A percentile compares a stretch with the other conserved stretches of the same genome.
These are phyloP conservation scores for Alternaria postmessia DNA, from an alignment of 2,329 filamentous ascomycete species.

Conservation along the genomic window DNA sequence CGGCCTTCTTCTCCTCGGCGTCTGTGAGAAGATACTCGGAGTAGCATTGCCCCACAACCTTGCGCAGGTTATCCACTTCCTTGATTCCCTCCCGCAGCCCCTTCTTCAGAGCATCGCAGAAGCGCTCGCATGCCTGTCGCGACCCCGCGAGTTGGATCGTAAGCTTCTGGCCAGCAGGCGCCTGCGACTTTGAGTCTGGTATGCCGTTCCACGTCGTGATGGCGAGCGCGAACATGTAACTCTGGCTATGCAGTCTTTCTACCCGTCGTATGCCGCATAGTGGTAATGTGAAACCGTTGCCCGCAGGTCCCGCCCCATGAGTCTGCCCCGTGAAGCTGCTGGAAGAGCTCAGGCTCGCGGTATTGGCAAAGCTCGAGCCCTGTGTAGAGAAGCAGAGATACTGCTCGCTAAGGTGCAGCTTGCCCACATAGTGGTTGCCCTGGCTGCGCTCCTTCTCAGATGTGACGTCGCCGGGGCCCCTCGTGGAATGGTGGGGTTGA, in stretches of 20 bases:
- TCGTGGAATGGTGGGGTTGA: constrained; percentile 68
- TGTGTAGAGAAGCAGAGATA: constrained; percentile 98
- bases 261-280: constrained; percentile 91
- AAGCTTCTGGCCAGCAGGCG: constrained; percentile 76
- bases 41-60: constrained; percentile 84
- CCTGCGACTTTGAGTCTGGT: constrained; percentile 52
- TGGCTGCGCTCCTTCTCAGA: constrained; percentile 70
- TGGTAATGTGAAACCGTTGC: constrained; percentile 94
- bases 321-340: constrained; percentile 91
- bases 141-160: constrained; percentile 91
- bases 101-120: constrained; percentile 94
- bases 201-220: constrained; percentile 92
- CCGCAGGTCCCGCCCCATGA: constrained; percentile 88
- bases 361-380: constrained; percentile 82
- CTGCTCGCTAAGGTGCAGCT: constrained; percentile 90
- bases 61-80: constrained; percentile 83
- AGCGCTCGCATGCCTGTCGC: constrained; percentile 87
- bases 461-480: constrained; percentile 45
- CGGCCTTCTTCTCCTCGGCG: constrained; percentile 46
- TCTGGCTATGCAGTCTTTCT: constrained; percentile 91
- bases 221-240: constrained; percentile 88
- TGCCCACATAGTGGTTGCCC: constrained; percentile 89
- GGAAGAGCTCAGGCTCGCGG: constrained; percentile 79
- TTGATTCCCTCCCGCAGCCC: constrained; percentile 86
- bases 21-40: constrained; percentile 67